Evolutionary conservation across 768 basidiomycete genomes (phyloP), one percentile per base, ranked within the genome.

Genomic region (Rhizopogon rudus): DNA sequence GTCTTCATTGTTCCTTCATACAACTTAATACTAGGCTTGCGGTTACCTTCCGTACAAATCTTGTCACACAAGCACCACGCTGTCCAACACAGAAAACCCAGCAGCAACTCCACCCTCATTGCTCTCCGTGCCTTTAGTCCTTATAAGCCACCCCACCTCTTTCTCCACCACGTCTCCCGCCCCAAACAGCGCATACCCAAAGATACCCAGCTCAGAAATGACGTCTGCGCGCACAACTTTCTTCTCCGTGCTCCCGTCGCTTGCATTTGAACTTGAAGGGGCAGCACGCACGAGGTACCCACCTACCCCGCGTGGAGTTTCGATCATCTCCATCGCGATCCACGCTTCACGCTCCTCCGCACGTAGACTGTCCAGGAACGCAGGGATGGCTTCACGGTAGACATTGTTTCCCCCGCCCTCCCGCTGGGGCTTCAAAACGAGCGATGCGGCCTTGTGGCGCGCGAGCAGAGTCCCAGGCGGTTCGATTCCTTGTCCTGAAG

Each of bases 401-500:
- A 98, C 80, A 63, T 99, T 99, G 63, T 98, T 97, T 7, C 96
- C 96, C 1, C 96, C 96, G 2, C 96, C 96, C 74, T 99, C 96
- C n/a, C 95, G 81, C 68, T 98, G 96, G 0, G 96, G 96, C 69
- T 99, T 99, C 46, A 99, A 79, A 2, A 98, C 96, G 28, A 93
- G 81, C 6, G 77, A 73, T 6, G 71, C 66, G 0, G 84, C 77
- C 13, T 73, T 41, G 5, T 22, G 31, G 29, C 60, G 63, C 2
- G 69, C 67, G 13, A 62, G 54, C 0, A 55, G 48, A 44, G 48
- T 65, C 25, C 68, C 69, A 12, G 57, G 40, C 0, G 67, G 62
- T 44, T 63, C 67, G 9, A 6, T 49, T 0, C 54, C 33, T 45
- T 28, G 40, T 16, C n/a, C 49, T 2, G 46, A 14, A 35, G 12